Percentiles rank a stretch among this genome's conserved stretches.
These are phyloP conservation scores for Trametes elegans DNA, from an alignment of 768 basidiomycete genomes.

Conservation along the genomic window DNA sequence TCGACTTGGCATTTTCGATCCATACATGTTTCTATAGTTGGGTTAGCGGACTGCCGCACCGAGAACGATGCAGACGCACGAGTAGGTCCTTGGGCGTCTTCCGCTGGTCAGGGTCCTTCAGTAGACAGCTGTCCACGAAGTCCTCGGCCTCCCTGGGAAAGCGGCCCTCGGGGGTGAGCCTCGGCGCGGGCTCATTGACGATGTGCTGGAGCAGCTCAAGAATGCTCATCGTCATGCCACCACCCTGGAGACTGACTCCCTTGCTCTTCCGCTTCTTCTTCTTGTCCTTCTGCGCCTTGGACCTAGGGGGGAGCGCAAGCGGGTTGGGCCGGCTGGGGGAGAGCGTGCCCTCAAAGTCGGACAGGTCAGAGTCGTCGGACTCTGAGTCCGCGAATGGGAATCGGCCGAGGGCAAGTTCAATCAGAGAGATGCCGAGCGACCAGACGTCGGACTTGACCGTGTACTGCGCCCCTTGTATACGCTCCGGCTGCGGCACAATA, in stretches of 20 bases:
- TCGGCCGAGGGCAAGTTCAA: constrained; percentile 93
- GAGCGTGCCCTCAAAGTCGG: constrained; percentile 78
- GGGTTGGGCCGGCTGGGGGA: constrained; percentile 65
- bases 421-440: constrained; percentile 95
- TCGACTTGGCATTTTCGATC: constrained; percentile 62
- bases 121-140: constrained; percentile 87
- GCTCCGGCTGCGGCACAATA: constrained; percentile 72
- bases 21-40: constrained; percentile 64
- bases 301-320: constrained; percentile 33
- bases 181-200: constrained; percentile 96
- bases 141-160: constrained; percentile 73
- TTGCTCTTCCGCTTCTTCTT: constrained; percentile 85
- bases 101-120: constrained; percentile 84
- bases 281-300: constrained; percentile 45
- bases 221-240: constrained; percentile 98
- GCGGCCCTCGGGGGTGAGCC: constrained; percentile 70
- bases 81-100: constrained; percentile 86
- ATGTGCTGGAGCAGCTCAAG: constrained; percentile 96
- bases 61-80: constrained; percentile 42
- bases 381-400: constrained; percentile 92
- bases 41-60: constrained; percentile 3
- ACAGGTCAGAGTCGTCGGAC: constrained; percentile 72
- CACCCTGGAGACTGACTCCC: constrained; percentile 91
- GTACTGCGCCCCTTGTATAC: constrained; percentile 97
- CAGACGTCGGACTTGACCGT: constrained; percentile 99